Evolutionary conservation across 352 stramenopile species (phyloP), one percentile per base, ranked within the genome.

Genomic region (Halophytophthora polymorphica): DNA sequence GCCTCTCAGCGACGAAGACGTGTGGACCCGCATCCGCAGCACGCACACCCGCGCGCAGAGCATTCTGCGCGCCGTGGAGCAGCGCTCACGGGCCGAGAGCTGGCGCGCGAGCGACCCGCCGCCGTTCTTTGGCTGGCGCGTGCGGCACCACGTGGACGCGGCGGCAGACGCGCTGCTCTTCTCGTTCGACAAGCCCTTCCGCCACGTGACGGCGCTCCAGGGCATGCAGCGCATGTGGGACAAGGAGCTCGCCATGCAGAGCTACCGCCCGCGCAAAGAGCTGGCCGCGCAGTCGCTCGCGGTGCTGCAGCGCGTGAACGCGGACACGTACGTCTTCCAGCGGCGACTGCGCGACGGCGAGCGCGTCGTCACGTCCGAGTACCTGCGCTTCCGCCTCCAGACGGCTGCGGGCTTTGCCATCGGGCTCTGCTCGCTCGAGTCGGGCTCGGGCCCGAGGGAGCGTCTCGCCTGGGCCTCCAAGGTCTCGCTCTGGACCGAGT

Each of bases 111-210:
- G 29, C 13, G 48, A 63, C 5, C 50, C 66, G 23, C 46, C 61
- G n/a, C 64, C 73, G 31, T 57, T 84, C 51, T 81, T 81, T 46
- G 69, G 69, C 7, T 84, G 73, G 67, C 51, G 71, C 6, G 57
- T 74, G 18, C 57, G 46, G 22, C 61, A 74, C 23, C 55, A 64
- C 23, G 56, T 66, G 46, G 39, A 72, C n/a, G n/a, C n/a, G n/a
- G n/a, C n/a, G 25, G 59, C 49, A 34, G 43, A 65, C 17, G 61
- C 66, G 34, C 36, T 83, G 46, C 56, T 77, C 19, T 71, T 83
- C 44, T 55, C 57, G 3, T 83, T 80, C 38, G 50, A 68, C 28
- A 86, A 86, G 44, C 42, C 59, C n/a, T 82, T 83, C 40, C 62
- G 58, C 13, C 71, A 83, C 34, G 39, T 62, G 25, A 65, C 64